phyloP scores from a whole-genome alignment of 2,329 filamentous ascomycete species.

The Botrytis paeoniae region DNA sequence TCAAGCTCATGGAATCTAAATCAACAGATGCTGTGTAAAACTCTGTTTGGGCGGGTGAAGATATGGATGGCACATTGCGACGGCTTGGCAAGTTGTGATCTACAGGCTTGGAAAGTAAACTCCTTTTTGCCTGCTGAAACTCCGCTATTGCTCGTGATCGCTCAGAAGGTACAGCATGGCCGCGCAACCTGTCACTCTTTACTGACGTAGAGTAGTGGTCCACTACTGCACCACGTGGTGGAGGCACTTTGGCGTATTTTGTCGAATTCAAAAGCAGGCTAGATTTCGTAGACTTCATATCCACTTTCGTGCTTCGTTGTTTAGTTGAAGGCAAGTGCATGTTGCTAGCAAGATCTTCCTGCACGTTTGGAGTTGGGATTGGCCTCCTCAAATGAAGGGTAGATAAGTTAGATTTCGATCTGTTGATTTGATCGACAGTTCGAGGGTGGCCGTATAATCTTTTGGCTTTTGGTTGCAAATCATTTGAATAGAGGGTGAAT shows the following conservation, averaged over 20 bases:
- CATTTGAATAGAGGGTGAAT: not conserved
- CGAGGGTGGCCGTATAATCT: not conserved
- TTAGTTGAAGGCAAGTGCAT: not conserved
- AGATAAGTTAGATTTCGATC: not conserved
- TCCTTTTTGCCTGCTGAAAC: not conserved
- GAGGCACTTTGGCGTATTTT: not conserved
- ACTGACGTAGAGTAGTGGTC: not conserved
- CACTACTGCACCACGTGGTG: not conserved
- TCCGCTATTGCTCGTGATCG: slow-evolving; percentile 1
- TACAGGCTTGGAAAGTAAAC: not conserved
- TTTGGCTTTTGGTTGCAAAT: slow-evolving; percentile 2
- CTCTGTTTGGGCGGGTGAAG: not conserved
- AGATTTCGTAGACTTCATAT: not conserved
- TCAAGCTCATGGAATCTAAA: not conserved
- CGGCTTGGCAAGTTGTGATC: not conserved
- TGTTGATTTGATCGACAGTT: not conserved
- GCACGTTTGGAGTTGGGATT: not conserved
- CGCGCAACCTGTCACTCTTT: not conserved
- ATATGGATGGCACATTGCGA: not conserved
- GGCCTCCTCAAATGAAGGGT: not conserved
- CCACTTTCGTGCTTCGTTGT: not conserved
- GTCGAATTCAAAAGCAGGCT: not conserved
- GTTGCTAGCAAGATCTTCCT: not conserved
- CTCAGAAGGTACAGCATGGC: slow-evolving; percentile 6
- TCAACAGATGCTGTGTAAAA: not conserved